Evolutionary conservation across 2,329 filamentous ascomycete genomes (phyloP).

Genomic region (Thermothelomyces thermophilus): DNA sequence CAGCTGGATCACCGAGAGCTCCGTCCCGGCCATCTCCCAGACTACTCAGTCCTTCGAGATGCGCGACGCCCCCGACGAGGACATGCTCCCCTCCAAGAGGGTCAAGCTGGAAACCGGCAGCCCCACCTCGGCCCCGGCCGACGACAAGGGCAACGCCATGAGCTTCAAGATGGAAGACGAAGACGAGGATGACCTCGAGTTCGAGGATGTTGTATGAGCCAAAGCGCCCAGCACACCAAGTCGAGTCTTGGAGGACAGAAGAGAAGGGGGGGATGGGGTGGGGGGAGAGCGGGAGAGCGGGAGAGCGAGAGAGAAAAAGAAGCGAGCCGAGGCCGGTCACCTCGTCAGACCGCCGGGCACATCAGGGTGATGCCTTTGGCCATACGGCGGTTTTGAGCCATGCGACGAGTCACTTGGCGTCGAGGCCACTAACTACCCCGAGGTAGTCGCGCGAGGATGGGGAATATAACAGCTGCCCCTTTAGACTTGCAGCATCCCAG

Average conservation of each 20-base stretch:
- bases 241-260: too few species aligned
- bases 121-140: conserved; percentile 3
- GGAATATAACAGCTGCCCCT: too few species aligned
- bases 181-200: conserved; percentile 50
- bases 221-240: too few species aligned
- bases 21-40: conserved; percentile 39
- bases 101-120: conserved; percentile 46
- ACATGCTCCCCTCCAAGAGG: conserved; percentile 50
- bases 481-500: not conserved
- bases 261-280: not conserved
- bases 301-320: not conserved
- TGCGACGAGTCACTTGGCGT: not conserved
- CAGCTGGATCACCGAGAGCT: conserved; percentile 65
- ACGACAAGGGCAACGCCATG: conserved; percentile 17
- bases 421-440: too few species aligned
- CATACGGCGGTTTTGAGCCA: not conserved
- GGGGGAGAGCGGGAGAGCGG: not conserved
- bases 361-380: conserved; percentile 11
- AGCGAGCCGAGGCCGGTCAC: not conserved
- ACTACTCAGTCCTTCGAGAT: conserved; percentile 29
- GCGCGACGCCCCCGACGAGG: conserved; percentile 37
- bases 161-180: conserved; percentile 34
- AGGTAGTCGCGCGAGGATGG: too few species aligned
- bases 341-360: not conserved
- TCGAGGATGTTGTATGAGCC: conserved; percentile 46